Evolutionary conservation across 2,329 filamentous ascomycete species (phyloP).

Genomic region (Parafenestella ontariensis): DNA sequence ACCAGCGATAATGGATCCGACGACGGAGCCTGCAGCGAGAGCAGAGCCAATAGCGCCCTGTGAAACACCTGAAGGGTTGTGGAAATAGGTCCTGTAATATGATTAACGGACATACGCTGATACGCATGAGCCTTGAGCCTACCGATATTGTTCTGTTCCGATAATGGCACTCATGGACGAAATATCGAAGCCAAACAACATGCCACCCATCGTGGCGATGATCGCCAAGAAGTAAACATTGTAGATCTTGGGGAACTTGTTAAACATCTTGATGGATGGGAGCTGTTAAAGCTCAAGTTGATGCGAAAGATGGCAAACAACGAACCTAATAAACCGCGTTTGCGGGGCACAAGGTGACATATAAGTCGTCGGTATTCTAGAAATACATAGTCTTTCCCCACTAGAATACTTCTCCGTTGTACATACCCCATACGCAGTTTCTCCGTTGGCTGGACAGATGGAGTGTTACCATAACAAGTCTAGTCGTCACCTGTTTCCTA

Average conservation of each 20-base stretch:
- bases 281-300: conserved; percentile 13
- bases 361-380: conserved; percentile 8
- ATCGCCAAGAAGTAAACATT: conserved; percentile 62
- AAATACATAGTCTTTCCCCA: conserved; percentile 5
- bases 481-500: conserved; percentile 5
- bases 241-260: conserved; percentile 57
- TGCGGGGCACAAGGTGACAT: conserved; percentile 5
- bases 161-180: conserved; percentile 63
- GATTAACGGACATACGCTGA: neutral
- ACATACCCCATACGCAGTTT: conserved; percentile 1
- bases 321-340: conserved; percentile 6
- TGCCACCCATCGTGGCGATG: conserved; percentile 61
- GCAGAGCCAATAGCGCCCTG: conserved; percentile 60
- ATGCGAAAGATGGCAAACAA: conserved; percentile 5
- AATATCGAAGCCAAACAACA: conserved; percentile 65
- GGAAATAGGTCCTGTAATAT: conserved; percentile 52
- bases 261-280: conserved; percentile 33
- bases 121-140: neutral
- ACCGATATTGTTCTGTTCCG: conserved; percentile 55
- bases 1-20: conserved; percentile 60
- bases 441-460: conserved; percentile 9
- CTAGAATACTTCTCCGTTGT: conserved; percentile 7
- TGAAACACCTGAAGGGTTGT: conserved; percentile 56
- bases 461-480: conserved; percentile 5
- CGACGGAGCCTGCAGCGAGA: conserved; percentile 39